A percentile compares a stretch with the other conserved stretches of the same genome.
Evolutionary conservation across 2,329 filamentous ascomycete species (phyloP).

Genomic region (Alternaria postmessia): DNA sequence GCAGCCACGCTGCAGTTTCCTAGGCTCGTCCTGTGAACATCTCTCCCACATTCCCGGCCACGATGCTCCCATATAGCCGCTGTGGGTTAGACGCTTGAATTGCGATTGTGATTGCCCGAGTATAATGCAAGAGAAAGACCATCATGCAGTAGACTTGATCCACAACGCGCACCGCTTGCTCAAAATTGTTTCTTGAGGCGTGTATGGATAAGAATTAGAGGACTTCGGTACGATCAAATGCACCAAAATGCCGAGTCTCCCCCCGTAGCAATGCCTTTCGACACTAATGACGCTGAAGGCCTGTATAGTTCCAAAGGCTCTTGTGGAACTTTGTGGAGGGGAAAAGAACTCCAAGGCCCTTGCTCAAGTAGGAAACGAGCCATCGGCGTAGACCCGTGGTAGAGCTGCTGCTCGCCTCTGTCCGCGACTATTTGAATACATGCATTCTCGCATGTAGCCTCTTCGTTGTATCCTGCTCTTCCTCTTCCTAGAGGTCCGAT

Average conservation of each 20-base stretch:
- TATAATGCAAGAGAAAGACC: background rate
- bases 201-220: background rate
- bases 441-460: background rate
- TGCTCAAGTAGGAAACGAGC: conserved; percentile 18
- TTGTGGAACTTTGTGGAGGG: background rate
- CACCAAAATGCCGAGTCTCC: background rate
- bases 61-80: background rate
- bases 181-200: background rate
- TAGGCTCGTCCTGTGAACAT: background rate
- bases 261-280: background rate
- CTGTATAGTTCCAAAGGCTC: background rate
- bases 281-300: background rate
- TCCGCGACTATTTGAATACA: background rate
- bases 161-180: background rate
- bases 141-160: background rate
- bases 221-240: background rate
- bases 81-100: background rate
- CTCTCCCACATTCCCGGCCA: background rate
- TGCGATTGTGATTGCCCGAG: background rate
- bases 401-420: background rate
- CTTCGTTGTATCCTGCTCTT: conserved; percentile 12
- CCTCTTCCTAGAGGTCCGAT: background rate
- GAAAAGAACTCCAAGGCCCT: conserved; percentile 18
- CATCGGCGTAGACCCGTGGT: conserved; percentile 5
- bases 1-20: background rate